Base-by-base conservation (phyloP, 345 rosid genomes). In the Durio zibethinus region DNA sequence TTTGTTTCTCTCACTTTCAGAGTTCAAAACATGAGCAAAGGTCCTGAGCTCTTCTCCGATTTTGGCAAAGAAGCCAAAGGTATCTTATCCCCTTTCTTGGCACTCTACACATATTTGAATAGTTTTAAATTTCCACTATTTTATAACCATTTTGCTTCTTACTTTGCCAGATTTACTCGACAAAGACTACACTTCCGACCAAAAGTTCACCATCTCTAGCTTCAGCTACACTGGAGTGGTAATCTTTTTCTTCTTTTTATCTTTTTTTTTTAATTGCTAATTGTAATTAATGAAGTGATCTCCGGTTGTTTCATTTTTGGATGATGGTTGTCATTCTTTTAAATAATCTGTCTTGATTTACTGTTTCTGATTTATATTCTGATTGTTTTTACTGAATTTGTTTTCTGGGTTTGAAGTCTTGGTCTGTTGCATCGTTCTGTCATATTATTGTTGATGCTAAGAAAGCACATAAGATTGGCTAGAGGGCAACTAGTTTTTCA, bases 151-250 rank as follows among this genome's bases (percentile, higher is more conserved):
- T 52, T 50, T 29, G 18, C 10, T 56, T 74, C 4, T 12, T 18
- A 2, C 40, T 5, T 59, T 50, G 42, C 61, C 84, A 89, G 92
- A 89, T 80, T 61, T 87, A 56, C 84, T 89, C 16, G 52, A 67
- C 72, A 89, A 76, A 83, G 89, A 85, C 82, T 89, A 85, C 79
- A 66, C 65, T 48, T 31, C 84, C 40, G 87, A 89, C 75, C 90
- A 84, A 85, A 89, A 83, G 71, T 74, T 89, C 29, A 40, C 85
- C 35, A 10, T 89, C 61, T 79, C 85, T 36, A 82, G 85, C 73
- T 65, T 29, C 18, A 76, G 75, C 59, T 71, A 20, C 52, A 67
- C 82, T 73, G 92, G 90, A 27, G 77, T 85, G 88, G 90, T 89
- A 78, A 71, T 31, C 43, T 71, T 2, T 31, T 9, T 10, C 23